Percentiles rank a stretch among this genome's conserved stretches.
These are phyloP conservation scores for Tuber indicum DNA, from an alignment of 495 filamentous ascomycete species.

Conservation along the genomic window DNA sequence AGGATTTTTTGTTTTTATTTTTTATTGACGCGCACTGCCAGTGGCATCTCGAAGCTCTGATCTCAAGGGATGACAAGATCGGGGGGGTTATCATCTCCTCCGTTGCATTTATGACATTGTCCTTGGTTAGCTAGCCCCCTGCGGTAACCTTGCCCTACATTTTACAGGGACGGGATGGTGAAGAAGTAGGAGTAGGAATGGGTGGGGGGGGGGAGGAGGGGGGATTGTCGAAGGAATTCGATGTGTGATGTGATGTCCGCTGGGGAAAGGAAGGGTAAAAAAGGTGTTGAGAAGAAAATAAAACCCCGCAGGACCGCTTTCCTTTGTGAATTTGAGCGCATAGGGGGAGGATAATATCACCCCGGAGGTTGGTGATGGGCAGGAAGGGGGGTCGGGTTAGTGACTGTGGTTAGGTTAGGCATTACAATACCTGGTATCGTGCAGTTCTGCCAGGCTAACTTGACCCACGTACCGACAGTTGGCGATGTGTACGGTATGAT, in stretches of 20 bases:
- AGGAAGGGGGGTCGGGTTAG: conserved; percentile 26
- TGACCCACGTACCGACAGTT: conserved; percentile 14
- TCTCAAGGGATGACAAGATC: conserved; percentile 30
- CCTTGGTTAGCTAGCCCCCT: not conserved
- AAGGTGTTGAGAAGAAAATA: conserved; percentile 17
- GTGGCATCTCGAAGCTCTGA: conserved; percentile 12
- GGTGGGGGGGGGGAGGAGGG: not conserved
- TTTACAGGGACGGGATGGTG: conserved; percentile 10
- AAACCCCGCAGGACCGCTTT: conserved; percentile 32
- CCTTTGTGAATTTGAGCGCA: conserved; percentile 34
- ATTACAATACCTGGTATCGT: conserved; percentile 16
- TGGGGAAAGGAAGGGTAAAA: conserved; percentile 9
- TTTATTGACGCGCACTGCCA: not conserved
- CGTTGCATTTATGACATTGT: not conserved
- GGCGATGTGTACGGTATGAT: conserved; percentile 2
- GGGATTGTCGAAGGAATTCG: conserved; percentile 10
- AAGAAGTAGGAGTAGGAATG: not conserved
- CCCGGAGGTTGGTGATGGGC: not conserved
- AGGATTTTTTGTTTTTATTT: not conserved
- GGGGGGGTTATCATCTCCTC: conserved; percentile 8
- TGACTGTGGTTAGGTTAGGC: conserved; percentile 23
- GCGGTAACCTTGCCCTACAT: conserved; percentile 8
- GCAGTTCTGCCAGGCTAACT: conserved; percentile 16
- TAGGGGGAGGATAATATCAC: conserved; percentile 11
- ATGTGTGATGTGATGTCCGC: not conserved